These are phyloP conservation scores for Sporobolomyces pararoseus DNA, from an alignment of 768 basidiomycete genomes.

Conservation along the genomic window DNA sequence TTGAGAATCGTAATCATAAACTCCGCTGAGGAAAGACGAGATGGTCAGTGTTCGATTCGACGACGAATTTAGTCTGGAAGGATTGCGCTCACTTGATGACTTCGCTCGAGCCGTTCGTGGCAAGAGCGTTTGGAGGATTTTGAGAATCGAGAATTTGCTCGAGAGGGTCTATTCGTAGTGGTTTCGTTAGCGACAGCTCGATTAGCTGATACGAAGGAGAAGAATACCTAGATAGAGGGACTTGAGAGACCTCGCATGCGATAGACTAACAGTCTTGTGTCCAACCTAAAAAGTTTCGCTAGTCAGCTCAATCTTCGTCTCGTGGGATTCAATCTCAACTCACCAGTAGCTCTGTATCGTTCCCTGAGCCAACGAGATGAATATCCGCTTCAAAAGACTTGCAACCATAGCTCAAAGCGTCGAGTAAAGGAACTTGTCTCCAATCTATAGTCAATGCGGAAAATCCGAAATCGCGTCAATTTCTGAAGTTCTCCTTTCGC, in stretches of 20 bases:
- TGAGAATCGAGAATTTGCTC: constrained; percentile 11
- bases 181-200: background rate
- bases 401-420: constrained; percentile 20
- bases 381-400: constrained; percentile 28
- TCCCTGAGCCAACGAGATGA: constrained; percentile 9
- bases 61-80: too few relatives aligned
- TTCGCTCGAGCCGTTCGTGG: background rate
- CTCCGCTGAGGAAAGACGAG: constrained; percentile 7
- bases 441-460: constrained; percentile 13
- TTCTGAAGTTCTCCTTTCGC: background rate
- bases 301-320: background rate
- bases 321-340: too few relatives aligned
- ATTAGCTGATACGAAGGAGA: background rate
- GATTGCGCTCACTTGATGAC: background rate
- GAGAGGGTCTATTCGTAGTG: constrained; percentile 18
- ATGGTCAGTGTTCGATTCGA: background rate
- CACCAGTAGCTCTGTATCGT: constrained; percentile 15
- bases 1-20: constrained; percentile 15
- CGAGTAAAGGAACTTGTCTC: constrained; percentile 23
- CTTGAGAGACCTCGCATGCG: background rate
- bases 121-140: constrained; percentile 15
- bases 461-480: background rate
- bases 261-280: constrained; percentile 7
- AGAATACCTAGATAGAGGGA: constrained; percentile 24
- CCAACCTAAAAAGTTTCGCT: constrained; percentile 12